Evolutionary conservation across 805 yeast species (phyloP).

Genomic region (Candida pseudoglaebosa): DNA sequence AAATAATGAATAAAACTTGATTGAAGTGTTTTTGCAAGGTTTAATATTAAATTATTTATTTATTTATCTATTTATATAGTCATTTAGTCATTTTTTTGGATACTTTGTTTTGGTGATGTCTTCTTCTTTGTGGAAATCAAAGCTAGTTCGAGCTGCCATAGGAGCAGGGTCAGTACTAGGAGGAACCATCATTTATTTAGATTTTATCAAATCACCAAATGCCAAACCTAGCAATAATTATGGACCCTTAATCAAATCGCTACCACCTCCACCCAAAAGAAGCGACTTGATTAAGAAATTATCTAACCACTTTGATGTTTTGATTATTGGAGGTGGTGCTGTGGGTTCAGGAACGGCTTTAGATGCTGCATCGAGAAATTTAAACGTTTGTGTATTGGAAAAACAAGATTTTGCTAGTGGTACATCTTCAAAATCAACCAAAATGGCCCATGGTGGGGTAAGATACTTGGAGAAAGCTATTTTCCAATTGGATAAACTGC

Average conservation of each 20-base stretch:
- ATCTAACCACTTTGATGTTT: constrained; percentile 64
- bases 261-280: constrained; percentile 55
- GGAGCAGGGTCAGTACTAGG: constrained; percentile 33
- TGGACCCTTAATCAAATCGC: constrained; percentile 42
- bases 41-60: too few species aligned
- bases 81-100: too few species aligned
- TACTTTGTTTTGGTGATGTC: constrained; percentile 11
- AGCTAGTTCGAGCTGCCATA: constrained; percentile 26
- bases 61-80: too few species aligned
- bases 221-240: constrained; percentile 24
- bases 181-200: constrained; percentile 36
- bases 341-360: constrained; percentile 91
- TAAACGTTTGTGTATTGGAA: constrained; percentile 83
- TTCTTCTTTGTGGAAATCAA: constrained; percentile 21
- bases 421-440: constrained; percentile 89
- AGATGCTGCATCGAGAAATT: constrained; percentile 87
- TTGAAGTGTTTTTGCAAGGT: too few species aligned
- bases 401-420: constrained; percentile 89
- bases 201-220: constrained; percentile 34
- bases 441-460: constrained; percentile 97
- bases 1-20: too few species aligned
- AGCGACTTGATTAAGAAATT: constrained; percentile 47
- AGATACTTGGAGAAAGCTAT: constrained; percentile 93
- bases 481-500: constrained; percentile 87
- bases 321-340: constrained; percentile 95